Evolutionary conservation across 495 filamentous ascomycete species (phyloP), one percentile per base, ranked within the genome.

Genomic region (Talaromyces wortmannii): DNA sequence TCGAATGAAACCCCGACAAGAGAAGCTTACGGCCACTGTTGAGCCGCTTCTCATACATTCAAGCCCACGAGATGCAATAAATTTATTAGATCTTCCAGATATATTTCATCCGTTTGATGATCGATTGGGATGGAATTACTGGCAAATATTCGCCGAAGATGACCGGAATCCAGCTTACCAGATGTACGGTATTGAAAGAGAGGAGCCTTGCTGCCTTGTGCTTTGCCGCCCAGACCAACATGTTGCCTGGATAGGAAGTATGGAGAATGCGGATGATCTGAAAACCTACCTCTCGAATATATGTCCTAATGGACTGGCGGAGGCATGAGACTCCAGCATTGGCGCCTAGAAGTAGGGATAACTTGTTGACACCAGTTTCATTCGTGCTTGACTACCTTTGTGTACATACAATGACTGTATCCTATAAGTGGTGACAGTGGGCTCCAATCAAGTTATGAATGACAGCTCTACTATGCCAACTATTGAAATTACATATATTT

Each of bases 141-240:
- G 58, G 36, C 62, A 52, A 31, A 47, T 64, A 3, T 68, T 67
- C 48, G 47, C 56, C 4, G 61, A 67, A 56, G 53, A 60, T 30
- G 47, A 48, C 15, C 17, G 0, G 16, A 36, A 52, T 13, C 29
- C 56, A 52, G 56, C 49, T 7, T 65, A 67, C 45, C 31, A 48
- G 10, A 51, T 52, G 12, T 64, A 63, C 51, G 58, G 61, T 2
- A 61, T 62, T 42, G 46, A 57, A 17, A 40, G 47, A 18, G 16
- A 54, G 1, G 49, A 32, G n/a, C 0, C 15, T 4, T 61, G 61
- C 0, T 65, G 62, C 60, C n/a, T 61, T 15, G 51, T 66, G n/a
- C 55, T 70, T 4, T 63, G 61, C 54, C 60, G 67, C 16, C 67
- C 66, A 7, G 67, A 68, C 50, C 62, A 68, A 40, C 62, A 68